Evolutionary conservation across 176 grass and related monocot species (phyloP).

Genomic region (Hordeum vulgare): DNA sequence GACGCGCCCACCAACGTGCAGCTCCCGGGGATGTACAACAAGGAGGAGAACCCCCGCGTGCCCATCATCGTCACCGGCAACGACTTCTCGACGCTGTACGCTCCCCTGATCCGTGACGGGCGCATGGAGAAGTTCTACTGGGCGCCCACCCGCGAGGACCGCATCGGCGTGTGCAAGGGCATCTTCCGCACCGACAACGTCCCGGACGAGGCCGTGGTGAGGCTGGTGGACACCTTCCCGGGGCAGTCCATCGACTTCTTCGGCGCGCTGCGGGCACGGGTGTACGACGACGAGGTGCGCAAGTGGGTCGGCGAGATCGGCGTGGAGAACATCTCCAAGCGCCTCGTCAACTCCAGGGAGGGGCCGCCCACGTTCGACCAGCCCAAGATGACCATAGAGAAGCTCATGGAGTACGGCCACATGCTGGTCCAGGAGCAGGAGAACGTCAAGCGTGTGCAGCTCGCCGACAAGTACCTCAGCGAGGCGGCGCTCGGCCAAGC

Average conservation of each 20-base stretch:
- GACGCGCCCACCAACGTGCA: constrained; percentile 77
- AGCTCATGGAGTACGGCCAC: constrained; percentile 62
- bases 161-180: constrained; percentile 57
- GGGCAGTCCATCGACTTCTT: constrained; percentile 97
- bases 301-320: constrained; percentile 46
- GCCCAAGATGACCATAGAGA: constrained; percentile 62
- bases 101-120: constrained; percentile 64
- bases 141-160: constrained; percentile 65
- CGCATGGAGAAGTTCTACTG: constrained; percentile 91
- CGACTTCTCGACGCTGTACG: constrained; percentile 72
- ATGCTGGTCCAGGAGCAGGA: constrained; percentile 82
- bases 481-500: constrained; percentile 67
- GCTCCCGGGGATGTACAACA: constrained; percentile 76
- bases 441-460: constrained; percentile 79
- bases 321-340: constrained; percentile 43
- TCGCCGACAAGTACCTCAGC: constrained; percentile 75
- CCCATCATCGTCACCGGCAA: constrained; percentile 72
- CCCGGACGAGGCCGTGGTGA: constrained; percentile 28
- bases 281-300: constrained; percentile 89
- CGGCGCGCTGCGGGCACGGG: constrained; percentile 65
- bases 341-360: constrained; percentile 74
- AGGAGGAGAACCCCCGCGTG: constrained; percentile 57
- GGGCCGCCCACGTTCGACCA: constrained; percentile 69
- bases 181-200: constrained; percentile 73
- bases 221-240: constrained; percentile 68